Evolutionary conservation across 495 filamentous ascomycete species (phyloP), one percentile per base, ranked within the genome.

Genomic region (Delitschia confertaspora): DNA sequence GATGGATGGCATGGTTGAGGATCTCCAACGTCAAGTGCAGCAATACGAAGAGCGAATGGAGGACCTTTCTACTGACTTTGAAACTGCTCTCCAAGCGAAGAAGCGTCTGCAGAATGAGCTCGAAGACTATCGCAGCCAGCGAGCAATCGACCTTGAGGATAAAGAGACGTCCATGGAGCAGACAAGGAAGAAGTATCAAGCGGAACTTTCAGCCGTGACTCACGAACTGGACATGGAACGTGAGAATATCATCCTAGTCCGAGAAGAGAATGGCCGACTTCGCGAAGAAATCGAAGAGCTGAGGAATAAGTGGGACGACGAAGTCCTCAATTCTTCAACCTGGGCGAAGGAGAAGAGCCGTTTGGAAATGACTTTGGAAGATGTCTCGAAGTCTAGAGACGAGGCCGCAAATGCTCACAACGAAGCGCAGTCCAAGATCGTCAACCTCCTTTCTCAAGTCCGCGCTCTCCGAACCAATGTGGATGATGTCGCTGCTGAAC

Each of bases 321-420:
- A 98, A 64, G 88, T 96, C 14, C 79, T 98, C 55, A 98, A 98
- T 59, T 89, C 83, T 63, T 93, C 87, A 0, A 91, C 91, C 1
- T 98, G 91, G 91, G 87, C 88, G 23, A 98, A 98, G 68, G 91
- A 98, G 68, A 98, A 98, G 66, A 71, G 85, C 3, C 79, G 91
- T 5, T 71, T 98, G 44, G 93, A 96, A 54, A 78, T 87, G 30
- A 93, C 86, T 10, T 72, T 98, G 33, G 81, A 93, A 43, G 91
- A 95, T 58, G 73, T 96, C 14, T 82, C 83, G 2, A 78, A 82
- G 19, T 94, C 88, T 16, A 78, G 89, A 2, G 89, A 98, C 51
- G 93, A 98, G 62, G 88, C 91, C 10, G 81, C 86, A 23, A 78
- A 75, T 50, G 91, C 93, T 1, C 91, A 98, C 60, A 94, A 89